Conservation (phyloP, 352 stramenopile species). For the Globisporangium paddicum region DNA sequence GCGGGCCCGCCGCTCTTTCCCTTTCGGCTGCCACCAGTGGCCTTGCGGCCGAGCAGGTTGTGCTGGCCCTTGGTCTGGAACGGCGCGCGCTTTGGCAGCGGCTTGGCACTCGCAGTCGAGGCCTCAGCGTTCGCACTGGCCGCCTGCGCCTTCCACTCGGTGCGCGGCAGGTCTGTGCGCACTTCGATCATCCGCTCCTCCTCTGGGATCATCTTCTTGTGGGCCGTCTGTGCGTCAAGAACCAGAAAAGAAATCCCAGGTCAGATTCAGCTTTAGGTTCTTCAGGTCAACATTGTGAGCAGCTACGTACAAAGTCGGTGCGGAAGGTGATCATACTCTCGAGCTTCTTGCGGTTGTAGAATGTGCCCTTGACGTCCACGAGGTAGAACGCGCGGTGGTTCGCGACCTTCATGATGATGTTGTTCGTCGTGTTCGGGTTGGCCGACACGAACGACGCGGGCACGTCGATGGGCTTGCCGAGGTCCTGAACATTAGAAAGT, state of each 20-base stretch:
- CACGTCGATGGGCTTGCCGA: constrained; percentile 60
- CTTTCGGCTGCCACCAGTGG: constrained; percentile 5
- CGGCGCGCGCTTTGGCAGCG: constrained; percentile 19
- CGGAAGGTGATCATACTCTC: constrained; percentile 86
- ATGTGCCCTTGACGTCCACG: constrained; percentile 71
- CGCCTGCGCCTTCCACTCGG: constrained; percentile 41
- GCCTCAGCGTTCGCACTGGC: constrained; percentile 5
- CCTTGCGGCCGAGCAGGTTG: constrained; percentile 33
- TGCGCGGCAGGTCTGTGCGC: constrained; percentile 63
- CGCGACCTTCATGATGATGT: constrained; percentile 82
- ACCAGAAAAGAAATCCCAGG: neutral
- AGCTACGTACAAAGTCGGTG: constrained; percentile 60
- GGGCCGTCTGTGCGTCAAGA: constrained; percentile 32
- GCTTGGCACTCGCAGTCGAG: neutral
- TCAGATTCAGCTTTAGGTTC: neutral
- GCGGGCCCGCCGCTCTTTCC: constrained; percentile 1
- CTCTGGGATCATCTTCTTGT: constrained; percentile 64
- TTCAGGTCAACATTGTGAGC: neutral
- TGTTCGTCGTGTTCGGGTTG: constrained; percentile 80
- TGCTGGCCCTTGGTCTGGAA: constrained; percentile 18
- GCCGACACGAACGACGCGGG: constrained; percentile 65
- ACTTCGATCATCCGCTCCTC: constrained; percentile 53
- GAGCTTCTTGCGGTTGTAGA: constrained; percentile 85
- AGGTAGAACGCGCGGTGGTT: constrained; percentile 75
- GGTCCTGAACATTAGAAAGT: constrained; percentile 29